phyloP scores from a whole-genome alignment of 2,329 filamentous ascomycete genomes.

The Hypoxylon sp. region DNA sequence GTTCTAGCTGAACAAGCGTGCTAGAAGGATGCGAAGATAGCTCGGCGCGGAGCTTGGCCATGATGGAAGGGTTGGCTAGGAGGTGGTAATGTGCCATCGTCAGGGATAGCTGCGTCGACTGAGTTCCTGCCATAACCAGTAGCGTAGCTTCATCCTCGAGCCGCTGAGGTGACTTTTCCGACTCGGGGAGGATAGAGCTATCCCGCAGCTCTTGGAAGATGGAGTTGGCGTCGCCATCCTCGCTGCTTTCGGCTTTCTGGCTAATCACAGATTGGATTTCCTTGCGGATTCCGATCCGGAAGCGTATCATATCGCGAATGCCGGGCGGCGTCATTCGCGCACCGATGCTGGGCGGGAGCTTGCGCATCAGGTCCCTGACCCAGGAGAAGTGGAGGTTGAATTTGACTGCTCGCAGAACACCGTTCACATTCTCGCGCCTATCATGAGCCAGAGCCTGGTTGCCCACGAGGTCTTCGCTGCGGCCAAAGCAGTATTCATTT shows the following conservation, averaged over 20 bases:
- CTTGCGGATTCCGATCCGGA: conserved; percentile 42
- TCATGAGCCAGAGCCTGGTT: conserved; percentile 43
- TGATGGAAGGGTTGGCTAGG: conserved; percentile 34
- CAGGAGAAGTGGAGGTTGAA: conserved; percentile 50
- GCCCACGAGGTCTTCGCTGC: conserved; percentile 43
- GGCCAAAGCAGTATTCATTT: conserved; percentile 48
- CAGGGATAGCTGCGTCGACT: conserved; percentile 42
- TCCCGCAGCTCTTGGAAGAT: conserved; percentile 48
- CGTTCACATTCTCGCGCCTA: conserved; percentile 46
- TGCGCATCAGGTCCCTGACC: conserved; percentile 44
- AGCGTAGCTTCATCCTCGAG: conserved; percentile 50
- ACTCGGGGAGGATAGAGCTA: conserved; percentile 40
- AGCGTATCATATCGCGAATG: conserved; percentile 33
- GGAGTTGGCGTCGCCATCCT: conserved; percentile 38
- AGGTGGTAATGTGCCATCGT: conserved; percentile 43
- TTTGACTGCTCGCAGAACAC: conserved; percentile 48
- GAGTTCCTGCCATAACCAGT: conserved; percentile 43
- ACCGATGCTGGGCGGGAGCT: conserved; percentile 35
- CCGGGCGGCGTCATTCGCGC: conserved; percentile 9
- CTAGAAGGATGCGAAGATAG: conserved; percentile 24
- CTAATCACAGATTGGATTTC: conserved; percentile 31
- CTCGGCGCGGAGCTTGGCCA: conserved; percentile 41
- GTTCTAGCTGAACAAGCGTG: conserved; percentile 33
- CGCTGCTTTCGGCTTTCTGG: neutral
- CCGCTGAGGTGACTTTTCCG: conserved; percentile 47